phyloP scores from a whole-genome alignment of 2,329 filamentous ascomycete genomes.

The Nigrospora osmanthi region DNA sequence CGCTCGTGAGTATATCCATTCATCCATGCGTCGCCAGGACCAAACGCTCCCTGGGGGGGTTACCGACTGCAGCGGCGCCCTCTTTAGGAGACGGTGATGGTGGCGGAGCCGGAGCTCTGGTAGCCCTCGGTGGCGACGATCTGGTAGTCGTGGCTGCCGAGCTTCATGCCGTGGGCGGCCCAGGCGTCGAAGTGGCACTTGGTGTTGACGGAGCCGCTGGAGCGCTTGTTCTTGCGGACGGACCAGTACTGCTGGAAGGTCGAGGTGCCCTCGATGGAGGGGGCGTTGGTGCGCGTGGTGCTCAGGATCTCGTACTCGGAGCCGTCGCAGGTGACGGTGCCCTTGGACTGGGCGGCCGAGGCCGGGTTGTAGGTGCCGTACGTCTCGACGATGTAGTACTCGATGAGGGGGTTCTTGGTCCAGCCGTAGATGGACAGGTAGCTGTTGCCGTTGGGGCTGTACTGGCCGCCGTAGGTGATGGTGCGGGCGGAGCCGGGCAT shows the following conservation, averaged over 20 bases:
- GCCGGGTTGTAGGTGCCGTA: conserved; percentile 33
- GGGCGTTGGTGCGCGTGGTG: conserved; percentile 27
- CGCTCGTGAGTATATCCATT: no score
- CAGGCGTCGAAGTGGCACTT: conserved; percentile 41
- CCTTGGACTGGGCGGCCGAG: conserved; percentile 22
- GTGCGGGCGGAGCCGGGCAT: conserved; percentile 20
- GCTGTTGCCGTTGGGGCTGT: conserved; percentile 38
- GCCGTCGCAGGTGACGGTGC: conserved; percentile 21
- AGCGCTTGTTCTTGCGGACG: conserved; percentile 35
- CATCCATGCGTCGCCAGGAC: no score
- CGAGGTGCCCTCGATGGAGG: conserved; percentile 34
- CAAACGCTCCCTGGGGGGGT: no score
- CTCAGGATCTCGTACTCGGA: conserved; percentile 24
- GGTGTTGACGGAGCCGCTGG: conserved; percentile 36
- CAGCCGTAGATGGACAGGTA: conserved; percentile 31
- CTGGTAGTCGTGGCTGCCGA: conserved; percentile 38
- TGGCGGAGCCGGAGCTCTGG: conserved; percentile 29
- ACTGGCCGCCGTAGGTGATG: conserved; percentile 40
- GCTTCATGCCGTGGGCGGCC: conserved; percentile 29
- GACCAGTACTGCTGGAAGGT: conserved; percentile 44
- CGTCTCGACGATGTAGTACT: conserved; percentile 34
- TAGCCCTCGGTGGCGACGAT: conserved; percentile 40
- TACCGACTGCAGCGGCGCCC: no score
- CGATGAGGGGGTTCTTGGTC: conserved; percentile 28
- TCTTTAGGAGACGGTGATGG: conserved; percentile 24